Percentiles rank a stretch among this genome's conserved stretches.
Evolutionary conservation across 2,329 filamentous ascomycete species (phyloP).

Genomic region (Escovopsis weberi): DNA sequence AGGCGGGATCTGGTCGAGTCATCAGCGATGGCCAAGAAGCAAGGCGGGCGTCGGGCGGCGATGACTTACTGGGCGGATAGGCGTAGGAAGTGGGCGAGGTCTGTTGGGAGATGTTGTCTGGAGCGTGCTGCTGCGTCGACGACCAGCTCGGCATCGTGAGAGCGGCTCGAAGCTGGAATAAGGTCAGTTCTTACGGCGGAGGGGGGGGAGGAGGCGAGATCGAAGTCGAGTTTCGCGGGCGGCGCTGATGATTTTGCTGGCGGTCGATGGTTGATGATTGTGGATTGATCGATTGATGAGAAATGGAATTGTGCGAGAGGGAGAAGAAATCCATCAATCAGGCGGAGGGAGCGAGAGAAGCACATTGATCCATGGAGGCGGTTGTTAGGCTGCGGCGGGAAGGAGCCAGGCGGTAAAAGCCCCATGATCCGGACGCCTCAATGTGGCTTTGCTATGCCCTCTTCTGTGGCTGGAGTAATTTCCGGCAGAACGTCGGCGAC

Average conservation of each 20-base stretch:
- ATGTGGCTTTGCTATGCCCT: conserved; percentile 6
- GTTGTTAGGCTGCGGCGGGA: conserved; percentile 4
- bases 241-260: neutral
- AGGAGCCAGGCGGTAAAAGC: conserved; percentile 12
- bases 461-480: neutral
- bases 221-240: neutral
- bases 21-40: conserved; percentile 10
- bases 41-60: neutral
- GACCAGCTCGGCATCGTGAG: conserved; percentile 25
- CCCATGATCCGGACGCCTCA: conserved; percentile 11
- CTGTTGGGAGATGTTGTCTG: conserved; percentile 27
- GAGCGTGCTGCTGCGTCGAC: conserved; percentile 22
- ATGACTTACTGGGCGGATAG: conserved; percentile 24
- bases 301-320: too few relatives aligned
- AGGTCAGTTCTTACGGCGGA: conserved; percentile 6
- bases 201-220: neutral
- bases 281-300: neutral
- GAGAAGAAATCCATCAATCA: too few relatives aligned
- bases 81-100: conserved; percentile 20
- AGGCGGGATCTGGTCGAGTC: conserved; percentile 33
- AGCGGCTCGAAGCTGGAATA: conserved; percentile 4
- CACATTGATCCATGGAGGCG: neutral
- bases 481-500: too few relatives aligned
- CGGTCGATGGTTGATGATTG: neutral
- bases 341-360: too few relatives aligned